Evolutionary conservation across 164 flowering plant genomes (phyloP), one percentile per base, ranked within the genome.

Genomic region (Buxus sempervirens): DNA sequence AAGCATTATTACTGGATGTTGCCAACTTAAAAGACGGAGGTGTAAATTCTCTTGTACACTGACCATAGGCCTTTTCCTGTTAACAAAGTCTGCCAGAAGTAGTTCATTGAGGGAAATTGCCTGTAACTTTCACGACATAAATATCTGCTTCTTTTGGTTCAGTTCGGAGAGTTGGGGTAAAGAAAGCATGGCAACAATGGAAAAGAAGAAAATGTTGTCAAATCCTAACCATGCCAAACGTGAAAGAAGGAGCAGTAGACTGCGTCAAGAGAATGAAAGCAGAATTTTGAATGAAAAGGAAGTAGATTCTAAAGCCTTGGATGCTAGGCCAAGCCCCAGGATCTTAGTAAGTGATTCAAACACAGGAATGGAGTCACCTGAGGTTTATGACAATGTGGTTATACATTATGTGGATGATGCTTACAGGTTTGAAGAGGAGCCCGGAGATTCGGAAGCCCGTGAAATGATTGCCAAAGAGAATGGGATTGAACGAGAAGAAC

Each of bases 331-430:
- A 49, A 73, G 62, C 23, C 59, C 82, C 48, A 66, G 63, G 63
- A 28, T 25, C 53, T 25, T 68, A 71, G 83, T 68, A 66, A 82
- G 84, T 72, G 84, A 85, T 70, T 68, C 70, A 7, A 82, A 78
- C 38, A 32, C 70, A 56, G 78, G 74, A 49, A 62, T 73, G 22
- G 82, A 86, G 72, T 60, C 80, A 53, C 57, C 82, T 69, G 84
- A 85, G 72, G 82, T 79, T 81, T 76, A 77, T 74, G 82, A 83
- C 70, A 73, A 77, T 57, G 18, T 80, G 76, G 83, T 72, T 77
- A 67, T 81, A 77, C 78, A 81, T 80, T 81, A 76, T 71, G 76
- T 78, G 70, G 90, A 84, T 84, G 84, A 81, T 72, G 78, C 70
- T 55, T 54, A 78, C 83, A 88, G 83, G 84, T 80, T 69, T 71